Conservation (phyloP, 768 basidiomycete genomes). For the Leucosporidium scottii region DNA sequence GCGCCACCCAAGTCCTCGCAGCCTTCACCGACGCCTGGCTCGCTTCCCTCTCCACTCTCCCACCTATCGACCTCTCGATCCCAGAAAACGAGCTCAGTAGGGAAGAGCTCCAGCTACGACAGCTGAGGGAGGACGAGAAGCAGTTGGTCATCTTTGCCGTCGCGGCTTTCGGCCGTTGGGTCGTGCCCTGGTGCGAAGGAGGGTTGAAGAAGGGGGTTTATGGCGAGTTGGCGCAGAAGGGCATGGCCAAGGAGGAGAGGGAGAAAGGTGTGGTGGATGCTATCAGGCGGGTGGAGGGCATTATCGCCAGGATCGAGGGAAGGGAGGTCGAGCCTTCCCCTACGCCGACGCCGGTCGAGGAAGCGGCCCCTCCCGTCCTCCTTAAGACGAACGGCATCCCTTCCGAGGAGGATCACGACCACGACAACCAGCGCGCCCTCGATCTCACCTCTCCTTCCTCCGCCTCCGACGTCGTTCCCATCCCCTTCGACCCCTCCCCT, state of each 20-base stretch:
- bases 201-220: conserved; percentile 23
- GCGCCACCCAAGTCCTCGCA: conserved; percentile 23
- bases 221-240: conserved; percentile 1
- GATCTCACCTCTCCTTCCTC: too few relatives aligned
- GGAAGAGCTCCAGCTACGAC: conserved; percentile 1
- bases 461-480: too few relatives aligned
- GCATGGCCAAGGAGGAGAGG: neutral
- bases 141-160: conserved; percentile 10
- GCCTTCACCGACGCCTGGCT: conserved; percentile 31
- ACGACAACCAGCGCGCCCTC: too few relatives aligned
- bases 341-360: too few relatives aligned
- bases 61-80: neutral
- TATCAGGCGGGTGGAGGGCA: conserved; percentile 10
- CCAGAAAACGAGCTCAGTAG: neutral
- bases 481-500: too few relatives aligned
- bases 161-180: conserved; percentile 21
- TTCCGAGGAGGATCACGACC: too few relatives aligned
- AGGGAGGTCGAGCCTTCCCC: neutral
- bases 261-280: conserved; percentile 12
- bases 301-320: conserved; percentile 21
- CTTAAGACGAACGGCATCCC: too few relatives aligned
- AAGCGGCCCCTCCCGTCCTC: too few relatives aligned
- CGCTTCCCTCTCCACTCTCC: neutral
- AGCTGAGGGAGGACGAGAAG: conserved; percentile 16
- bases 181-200: conserved; percentile 27